Percentiles rank a stretch among this genome's conserved stretches.
Conservation (phyloP, 225 moss, liverwort and hornwort genomes). For the Marchantia polymorpha region DNA sequence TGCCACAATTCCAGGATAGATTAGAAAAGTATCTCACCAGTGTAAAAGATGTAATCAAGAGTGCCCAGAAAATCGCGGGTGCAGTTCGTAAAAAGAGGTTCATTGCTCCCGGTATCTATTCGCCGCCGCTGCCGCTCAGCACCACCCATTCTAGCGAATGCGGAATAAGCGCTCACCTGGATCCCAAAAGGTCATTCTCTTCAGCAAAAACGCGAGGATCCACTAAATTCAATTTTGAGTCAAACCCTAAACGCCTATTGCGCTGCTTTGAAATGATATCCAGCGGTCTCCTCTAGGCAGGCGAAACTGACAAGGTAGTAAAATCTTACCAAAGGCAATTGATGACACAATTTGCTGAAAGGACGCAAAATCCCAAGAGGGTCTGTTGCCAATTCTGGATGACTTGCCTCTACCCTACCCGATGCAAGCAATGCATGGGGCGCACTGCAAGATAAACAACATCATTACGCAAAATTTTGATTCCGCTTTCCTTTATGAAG, state of each 20-base stretch:
- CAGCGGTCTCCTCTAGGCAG: not conserved
- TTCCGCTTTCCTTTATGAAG: too few relatives aligned
- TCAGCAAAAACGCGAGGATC: not conserved
- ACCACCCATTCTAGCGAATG: conserved; percentile 78
- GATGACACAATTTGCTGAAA: conserved; percentile 85
- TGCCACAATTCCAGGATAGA: not conserved
- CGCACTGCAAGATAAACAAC: conserved; percentile 56
- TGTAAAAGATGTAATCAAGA: conserved; percentile 96
- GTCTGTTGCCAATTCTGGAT: conserved; percentile 88
- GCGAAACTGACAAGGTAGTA: not conserved
- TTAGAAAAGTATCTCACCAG: conserved; percentile 45
- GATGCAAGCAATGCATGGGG: conserved; percentile 85
- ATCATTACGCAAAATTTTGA: not conserved
- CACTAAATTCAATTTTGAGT: not conserved
- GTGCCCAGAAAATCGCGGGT: conserved; percentile 97
- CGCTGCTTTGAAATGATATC: not conserved
- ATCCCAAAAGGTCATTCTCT: not conserved
- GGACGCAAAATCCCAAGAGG: conserved; percentile 97
- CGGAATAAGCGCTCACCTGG: conserved; percentile 87
- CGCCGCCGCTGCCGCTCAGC: conserved; percentile 79
- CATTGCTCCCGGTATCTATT: conserved; percentile 72
- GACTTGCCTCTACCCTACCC: conserved; percentile 80
- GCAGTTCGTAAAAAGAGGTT: conserved; percentile 92
- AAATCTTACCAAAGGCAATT: conserved; percentile 69
- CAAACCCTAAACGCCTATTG: not conserved